These are phyloP conservation scores for Trebouxia gelatinosa DNA, from an alignment of 163 green algal species.

Conservation along the genomic window DNA sequence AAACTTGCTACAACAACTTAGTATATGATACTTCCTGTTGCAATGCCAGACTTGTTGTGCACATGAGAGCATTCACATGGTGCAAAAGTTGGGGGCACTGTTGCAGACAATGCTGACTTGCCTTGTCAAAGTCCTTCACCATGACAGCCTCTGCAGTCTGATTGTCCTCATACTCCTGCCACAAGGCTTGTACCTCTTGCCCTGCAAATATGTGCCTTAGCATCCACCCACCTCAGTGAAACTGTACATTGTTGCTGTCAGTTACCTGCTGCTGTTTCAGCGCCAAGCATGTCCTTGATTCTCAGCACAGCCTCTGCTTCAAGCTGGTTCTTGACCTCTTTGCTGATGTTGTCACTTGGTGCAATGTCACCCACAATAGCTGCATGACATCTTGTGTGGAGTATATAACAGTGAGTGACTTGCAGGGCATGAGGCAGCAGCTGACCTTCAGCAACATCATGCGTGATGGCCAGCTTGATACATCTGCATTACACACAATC, in stretches of 20 bases:
- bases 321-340: conserved; percentile 72
- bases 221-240: not conserved
- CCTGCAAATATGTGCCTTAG: conserved; percentile 34
- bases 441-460: conserved; percentile 87
- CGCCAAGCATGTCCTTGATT: conserved; percentile 75
- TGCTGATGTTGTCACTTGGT: conserved; percentile 73
- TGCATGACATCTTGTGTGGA: conserved; percentile 15
- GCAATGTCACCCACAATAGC: conserved; percentile 92
- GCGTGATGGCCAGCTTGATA: conserved; percentile 83
- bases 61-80: too few relatives aligned
- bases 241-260: not conserved
- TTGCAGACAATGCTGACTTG: not conserved
- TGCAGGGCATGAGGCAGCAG: not conserved
- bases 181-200: conserved; percentile 71
- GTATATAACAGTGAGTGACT: not conserved
- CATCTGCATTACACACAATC: conserved; percentile 40
- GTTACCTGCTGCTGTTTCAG: conserved; percentile 47
- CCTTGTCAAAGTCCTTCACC: conserved; percentile 96
- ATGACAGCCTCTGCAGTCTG: conserved; percentile 70
- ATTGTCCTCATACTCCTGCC: conserved; percentile 85
- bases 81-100: too few relatives aligned
- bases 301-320: conserved; percentile 70
- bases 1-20: too few relatives aligned
- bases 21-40: too few relatives aligned
- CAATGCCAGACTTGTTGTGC: too few relatives aligned